phyloP scores from a whole-genome alignment of 2,329 filamentous ascomycete species.

The Zymoseptoria ardabiliae region DNA sequence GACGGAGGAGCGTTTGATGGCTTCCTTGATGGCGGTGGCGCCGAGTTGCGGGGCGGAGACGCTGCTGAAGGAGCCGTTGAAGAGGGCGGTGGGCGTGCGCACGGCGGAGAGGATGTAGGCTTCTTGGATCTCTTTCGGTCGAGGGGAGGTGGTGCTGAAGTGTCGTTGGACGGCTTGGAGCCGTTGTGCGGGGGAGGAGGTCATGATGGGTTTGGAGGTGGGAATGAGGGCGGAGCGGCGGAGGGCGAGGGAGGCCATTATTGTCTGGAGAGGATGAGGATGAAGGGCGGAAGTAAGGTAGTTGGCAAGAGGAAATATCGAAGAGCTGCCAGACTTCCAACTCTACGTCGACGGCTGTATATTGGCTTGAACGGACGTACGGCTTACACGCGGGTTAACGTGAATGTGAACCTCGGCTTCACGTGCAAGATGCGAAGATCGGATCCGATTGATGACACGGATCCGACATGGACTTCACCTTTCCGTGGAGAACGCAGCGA shows the following conservation, averaged over 20 bases:
- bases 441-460: background rate
- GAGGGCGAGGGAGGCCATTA: slow-evolving; percentile 19
- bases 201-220: slow-evolving; percentile 5
- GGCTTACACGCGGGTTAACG: background rate
- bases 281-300: background rate
- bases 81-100: slow-evolving; percentile 88
- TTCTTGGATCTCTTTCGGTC: slow-evolving; percentile 66
- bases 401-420: background rate
- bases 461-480: background rate
- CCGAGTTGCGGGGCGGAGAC: slow-evolving; percentile 83
- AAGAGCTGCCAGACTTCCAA: background rate
- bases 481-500: too few species aligned
- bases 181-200: slow-evolving; percentile 20
- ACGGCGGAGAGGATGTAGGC: slow-evolving; percentile 90
- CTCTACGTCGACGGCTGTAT: background rate
- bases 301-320: too few species aligned
- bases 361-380: background rate
- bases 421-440: background rate
- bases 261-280: background rate
- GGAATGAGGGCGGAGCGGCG: slow-evolving; percentile 17
- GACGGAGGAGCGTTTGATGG: slow-evolving; percentile 76
- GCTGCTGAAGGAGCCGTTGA: slow-evolving; percentile 83
- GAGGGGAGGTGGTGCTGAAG: slow-evolving; percentile 45
- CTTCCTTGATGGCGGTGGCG: slow-evolving; percentile 84
- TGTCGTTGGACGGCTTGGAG: slow-evolving; percentile 24